Conservation (phyloP, 305 asterid species). For the Petunia hybrid region DNA sequence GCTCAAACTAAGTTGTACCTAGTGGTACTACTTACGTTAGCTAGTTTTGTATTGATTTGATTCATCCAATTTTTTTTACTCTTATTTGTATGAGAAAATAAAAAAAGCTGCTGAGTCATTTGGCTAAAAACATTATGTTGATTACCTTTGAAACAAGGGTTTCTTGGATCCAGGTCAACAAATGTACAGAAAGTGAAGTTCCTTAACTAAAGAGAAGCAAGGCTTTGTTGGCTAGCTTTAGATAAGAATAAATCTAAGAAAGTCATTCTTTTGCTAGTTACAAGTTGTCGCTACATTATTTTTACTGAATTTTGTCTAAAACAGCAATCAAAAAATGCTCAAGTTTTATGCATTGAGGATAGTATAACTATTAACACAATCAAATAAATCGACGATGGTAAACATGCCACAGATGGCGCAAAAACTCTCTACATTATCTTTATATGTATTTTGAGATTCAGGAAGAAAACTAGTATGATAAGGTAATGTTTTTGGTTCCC, state of each 20-base stretch:
- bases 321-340: too few species aligned
- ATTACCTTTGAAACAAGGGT: neutral
- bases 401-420: neutral
- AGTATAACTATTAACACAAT: too few species aligned
- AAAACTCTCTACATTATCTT: neutral
- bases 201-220: neutral
- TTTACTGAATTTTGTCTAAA: neutral
- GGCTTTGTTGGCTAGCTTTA: neutral
- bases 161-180: constrained; percentile 21
- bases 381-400: too few species aligned
- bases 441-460: neutral
- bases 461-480: neutral
- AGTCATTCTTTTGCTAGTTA: neutral
- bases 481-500: neutral
- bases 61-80: neutral
- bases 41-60: neutral
- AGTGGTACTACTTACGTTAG: neutral
- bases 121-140: neutral
- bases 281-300: neutral
- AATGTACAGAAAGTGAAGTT: neutral
- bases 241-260: neutral
- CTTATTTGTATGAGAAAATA: neutral
- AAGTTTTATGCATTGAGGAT: too few species aligned
- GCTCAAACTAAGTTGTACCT: neutral
- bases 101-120: neutral